A percentile compares a stretch with the other conserved stretches of the same genome.
phyloP scores from a whole-genome alignment of 2,329 filamentous ascomycete genomes.

The Botrytis medusae region DNA sequence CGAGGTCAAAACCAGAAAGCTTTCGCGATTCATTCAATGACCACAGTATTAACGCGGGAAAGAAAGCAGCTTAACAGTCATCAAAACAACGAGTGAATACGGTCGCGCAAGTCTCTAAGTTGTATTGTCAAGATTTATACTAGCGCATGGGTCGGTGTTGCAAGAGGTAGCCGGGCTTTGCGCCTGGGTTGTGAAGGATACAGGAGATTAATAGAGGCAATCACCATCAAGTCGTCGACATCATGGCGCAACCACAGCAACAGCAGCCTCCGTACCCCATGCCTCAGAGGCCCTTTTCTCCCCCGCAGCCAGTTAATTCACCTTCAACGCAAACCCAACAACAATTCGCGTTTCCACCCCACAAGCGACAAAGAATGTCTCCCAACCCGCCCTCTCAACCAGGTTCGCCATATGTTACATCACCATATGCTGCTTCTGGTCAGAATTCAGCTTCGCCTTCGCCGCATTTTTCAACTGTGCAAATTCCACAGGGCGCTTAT shows the following conservation, averaged over 20 bases:
- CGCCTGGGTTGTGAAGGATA: slow-evolving; percentile 36
- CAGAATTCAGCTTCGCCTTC: slow-evolving; percentile 33
- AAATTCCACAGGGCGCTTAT: slow-evolving; percentile 37
- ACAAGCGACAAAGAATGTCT: slow-evolving; percentile 71
- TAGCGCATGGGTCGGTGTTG: slow-evolving; percentile 35
- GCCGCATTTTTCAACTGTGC: slow-evolving; percentile 38
- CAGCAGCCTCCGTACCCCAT: slow-evolving; percentile 42
- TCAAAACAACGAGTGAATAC: slow-evolving; percentile 22
- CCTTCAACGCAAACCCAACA: slow-evolving; percentile 61
- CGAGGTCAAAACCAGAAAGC: slow-evolving; percentile 13
- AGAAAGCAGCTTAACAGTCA: slow-evolving; percentile 17
- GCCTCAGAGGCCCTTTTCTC: slow-evolving; percentile 59
- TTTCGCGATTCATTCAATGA: slow-evolving; percentile 23
- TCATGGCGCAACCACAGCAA: slow-evolving; percentile 41
- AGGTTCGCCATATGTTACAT: slow-evolving; percentile 58
- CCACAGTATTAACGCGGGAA: slow-evolving; percentile 8
- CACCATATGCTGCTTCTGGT: slow-evolving; percentile 46
- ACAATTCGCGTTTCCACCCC: slow-evolving; percentile 61
- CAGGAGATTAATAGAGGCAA: slow-evolving; percentile 27
- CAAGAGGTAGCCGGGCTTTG: slow-evolving; percentile 37
- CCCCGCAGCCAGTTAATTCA: slow-evolving; percentile 53
- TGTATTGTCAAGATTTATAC: not conserved
- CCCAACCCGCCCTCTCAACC: slow-evolving; percentile 68
- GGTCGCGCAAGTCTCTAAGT: slow-evolving; percentile 3
- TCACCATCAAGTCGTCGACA: slow-evolving; percentile 23